Evolutionary conservation across 1,284 basidiomycete genomes (phyloP).

Genomic region (Schizophyllum commune): DNA sequence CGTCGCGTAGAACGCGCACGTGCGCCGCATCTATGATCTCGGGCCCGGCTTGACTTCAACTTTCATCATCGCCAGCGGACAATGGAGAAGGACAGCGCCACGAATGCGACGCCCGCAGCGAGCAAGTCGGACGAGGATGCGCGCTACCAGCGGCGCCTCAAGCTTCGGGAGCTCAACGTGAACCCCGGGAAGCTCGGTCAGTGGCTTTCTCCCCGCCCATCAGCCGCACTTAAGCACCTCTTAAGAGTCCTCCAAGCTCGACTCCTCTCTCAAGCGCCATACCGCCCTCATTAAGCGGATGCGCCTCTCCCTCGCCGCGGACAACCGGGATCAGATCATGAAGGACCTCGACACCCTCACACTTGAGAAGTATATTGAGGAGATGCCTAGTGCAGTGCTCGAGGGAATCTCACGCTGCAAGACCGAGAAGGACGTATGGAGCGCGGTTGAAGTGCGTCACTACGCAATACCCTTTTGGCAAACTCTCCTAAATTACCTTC

Average conservation of each 20-base stretch:
- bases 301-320: constrained; percentile 69
- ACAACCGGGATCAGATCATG: constrained; percentile 78
- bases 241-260: constrained; percentile 60
- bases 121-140: constrained; percentile 10
- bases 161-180: constrained; percentile 10
- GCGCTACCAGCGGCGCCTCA: constrained; percentile 4
- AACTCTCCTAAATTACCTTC: constrained; percentile 8
- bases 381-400: constrained; percentile 80
- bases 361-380: constrained; percentile 94
- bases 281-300: constrained; percentile 90
- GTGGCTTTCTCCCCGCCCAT: not conserved
- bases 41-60: too few relatives aligned
- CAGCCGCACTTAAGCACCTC: constrained; percentile 2
- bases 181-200: constrained; percentile 7
- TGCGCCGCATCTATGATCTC: too few relatives aligned
- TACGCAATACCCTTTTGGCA: too few relatives aligned
- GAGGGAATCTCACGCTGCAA: constrained; percentile 86
- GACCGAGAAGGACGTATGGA: constrained; percentile 85
- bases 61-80: too few relatives aligned
- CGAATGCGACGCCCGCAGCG: too few relatives aligned
- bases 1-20: too few relatives aligned
- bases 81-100: too few relatives aligned
- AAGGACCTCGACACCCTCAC: constrained; percentile 89
- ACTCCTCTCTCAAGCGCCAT: constrained; percentile 91
- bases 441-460: constrained; percentile 76